Evolutionary conservation across 2,329 filamentous ascomycete genomes (phyloP).

Genomic region (Botrytis sinoallii): DNA sequence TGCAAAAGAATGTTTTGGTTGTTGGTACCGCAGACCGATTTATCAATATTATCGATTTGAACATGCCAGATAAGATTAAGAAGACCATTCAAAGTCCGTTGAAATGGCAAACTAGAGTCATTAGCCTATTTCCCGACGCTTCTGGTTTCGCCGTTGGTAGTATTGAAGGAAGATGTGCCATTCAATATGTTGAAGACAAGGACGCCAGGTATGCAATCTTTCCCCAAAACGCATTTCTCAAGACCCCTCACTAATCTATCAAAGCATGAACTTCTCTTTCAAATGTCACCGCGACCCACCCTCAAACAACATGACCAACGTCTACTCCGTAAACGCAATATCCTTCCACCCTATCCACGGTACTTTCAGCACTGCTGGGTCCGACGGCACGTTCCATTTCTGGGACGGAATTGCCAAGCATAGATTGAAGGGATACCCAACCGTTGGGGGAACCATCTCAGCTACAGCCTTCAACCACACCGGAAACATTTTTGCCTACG

Average conservation of each 20-base stretch:
- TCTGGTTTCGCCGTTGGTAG: slow-evolving; percentile 92
- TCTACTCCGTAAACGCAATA: slow-evolving; percentile 95
- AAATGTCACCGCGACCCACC: slow-evolving; percentile 92
- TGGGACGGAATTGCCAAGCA: slow-evolving; percentile 94
- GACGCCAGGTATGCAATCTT: slow-evolving; percentile 58
- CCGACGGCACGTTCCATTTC: slow-evolving; percentile 95
- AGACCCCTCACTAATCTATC: slow-evolving; percentile 9
- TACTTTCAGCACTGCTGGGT: slow-evolving; percentile 96
- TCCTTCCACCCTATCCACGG: slow-evolving; percentile 95
- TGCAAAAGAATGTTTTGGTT: slow-evolving; percentile 82
- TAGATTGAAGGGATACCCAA: slow-evolving; percentile 82
- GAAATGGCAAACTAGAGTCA: slow-evolving; percentile 96
- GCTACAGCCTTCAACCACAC: slow-evolving; percentile 87
- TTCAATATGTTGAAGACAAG: slow-evolving; percentile 97
- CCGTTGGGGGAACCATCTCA: slow-evolving; percentile 81
- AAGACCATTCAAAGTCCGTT: slow-evolving; percentile 94
- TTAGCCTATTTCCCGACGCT: slow-evolving; percentile 91
- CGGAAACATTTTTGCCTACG: slow-evolving; percentile 82
- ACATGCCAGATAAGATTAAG: slow-evolving; percentile 85
- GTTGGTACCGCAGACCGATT: slow-evolving; percentile 92
- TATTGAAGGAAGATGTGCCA: slow-evolving; percentile 95
- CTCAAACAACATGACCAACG: slow-evolving; percentile 74
- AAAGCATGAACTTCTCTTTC: slow-evolving; percentile 92
- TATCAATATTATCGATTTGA: slow-evolving; percentile 91
- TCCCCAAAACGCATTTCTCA: background rate